Percentiles rank a stretch among this genome's conserved stretches.
phyloP scores from a whole-genome alignment of 306 rosid species.

The Casuarina glauca region DNA sequence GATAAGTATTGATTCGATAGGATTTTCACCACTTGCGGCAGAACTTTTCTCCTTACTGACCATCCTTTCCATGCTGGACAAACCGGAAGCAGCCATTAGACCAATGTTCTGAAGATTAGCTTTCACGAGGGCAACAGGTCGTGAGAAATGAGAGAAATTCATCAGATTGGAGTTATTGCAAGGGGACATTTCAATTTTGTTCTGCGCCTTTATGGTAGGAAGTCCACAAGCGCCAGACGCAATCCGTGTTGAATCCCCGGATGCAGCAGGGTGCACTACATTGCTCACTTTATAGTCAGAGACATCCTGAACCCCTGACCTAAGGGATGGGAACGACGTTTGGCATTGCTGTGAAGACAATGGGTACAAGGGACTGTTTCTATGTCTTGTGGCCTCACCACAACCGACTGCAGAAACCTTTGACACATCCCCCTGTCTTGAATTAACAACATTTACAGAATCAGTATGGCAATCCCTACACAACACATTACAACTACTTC shows the following conservation, averaged over 20 bases:
- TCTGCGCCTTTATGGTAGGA: conserved; percentile 46
- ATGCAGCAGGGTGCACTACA: conserved; percentile 32
- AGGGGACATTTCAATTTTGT: conserved; percentile 48
- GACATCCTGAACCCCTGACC: conserved; percentile 46
- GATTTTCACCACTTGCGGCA: conserved; percentile 40
- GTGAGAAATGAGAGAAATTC: conserved; percentile 81
- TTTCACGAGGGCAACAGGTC: conserved; percentile 60
- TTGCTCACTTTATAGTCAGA: conserved; percentile 44
- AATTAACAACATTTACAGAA: conserved; percentile 36
- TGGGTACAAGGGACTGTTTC: conserved; percentile 44
- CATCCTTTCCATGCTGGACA: conserved; percentile 35
- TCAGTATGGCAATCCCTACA: conserved; percentile 46
- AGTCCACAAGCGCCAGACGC: conserved; percentile 51
- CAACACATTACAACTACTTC: conserved; percentile 45
- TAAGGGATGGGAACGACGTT: conserved; percentile 47
- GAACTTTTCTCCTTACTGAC: conserved; percentile 41
- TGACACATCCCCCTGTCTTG: conserved; percentile 49
- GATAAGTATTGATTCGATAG: conserved; percentile 38
- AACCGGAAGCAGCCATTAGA: conserved; percentile 37
- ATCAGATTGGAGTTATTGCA: conserved; percentile 45
- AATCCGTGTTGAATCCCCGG: conserved; percentile 42
- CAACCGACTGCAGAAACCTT: conserved; percentile 50
- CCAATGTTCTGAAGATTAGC: conserved; percentile 55
- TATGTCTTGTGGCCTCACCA: conserved; percentile 44
- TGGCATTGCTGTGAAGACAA: conserved; percentile 55